Evolutionary conservation across 2,329 filamentous ascomycete species (phyloP).

Genomic region (Pestalotiopsis sp.): DNA sequence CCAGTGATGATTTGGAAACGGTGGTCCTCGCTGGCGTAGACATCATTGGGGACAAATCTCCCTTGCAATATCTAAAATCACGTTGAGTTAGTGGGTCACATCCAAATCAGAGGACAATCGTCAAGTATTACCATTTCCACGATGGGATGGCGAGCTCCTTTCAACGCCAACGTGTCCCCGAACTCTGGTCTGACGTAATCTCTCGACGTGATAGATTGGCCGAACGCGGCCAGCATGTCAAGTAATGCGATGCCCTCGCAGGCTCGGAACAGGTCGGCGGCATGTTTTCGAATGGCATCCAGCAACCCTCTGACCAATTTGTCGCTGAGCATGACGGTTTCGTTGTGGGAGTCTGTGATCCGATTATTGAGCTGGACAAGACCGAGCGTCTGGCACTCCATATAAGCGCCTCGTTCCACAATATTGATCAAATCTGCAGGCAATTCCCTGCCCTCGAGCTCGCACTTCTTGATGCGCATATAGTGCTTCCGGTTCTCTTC

Average conservation of each 20-base stretch:
- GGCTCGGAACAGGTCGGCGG: constrained; percentile 77
- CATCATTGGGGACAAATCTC: constrained; percentile 85
- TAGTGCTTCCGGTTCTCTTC: constrained; percentile 81
- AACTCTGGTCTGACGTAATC: constrained; percentile 69
- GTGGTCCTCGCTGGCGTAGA: constrained; percentile 78
- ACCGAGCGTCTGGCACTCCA: constrained; percentile 87
- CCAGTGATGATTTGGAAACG: constrained; percentile 94
- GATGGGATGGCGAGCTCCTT: constrained; percentile 77
- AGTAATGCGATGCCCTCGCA: constrained; percentile 86
- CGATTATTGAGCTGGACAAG: constrained; percentile 80
- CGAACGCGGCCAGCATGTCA: constrained; percentile 83
- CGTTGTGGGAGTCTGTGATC: constrained; percentile 79
- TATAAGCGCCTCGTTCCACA: constrained; percentile 69
- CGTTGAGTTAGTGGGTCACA: constrained; percentile 3
- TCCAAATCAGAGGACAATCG: not conserved
- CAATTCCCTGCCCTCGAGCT: constrained; percentile 63
- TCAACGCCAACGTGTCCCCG: constrained; percentile 70
- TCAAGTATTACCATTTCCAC: constrained; percentile 61
- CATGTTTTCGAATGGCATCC: constrained; percentile 69
- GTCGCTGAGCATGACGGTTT: constrained; percentile 84
- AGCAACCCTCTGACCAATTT: constrained; percentile 74
- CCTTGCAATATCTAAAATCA: constrained; percentile 58
- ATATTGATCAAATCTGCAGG: constrained; percentile 79
- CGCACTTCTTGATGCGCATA: constrained; percentile 64
- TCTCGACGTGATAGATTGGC: constrained; percentile 67